Percentiles rank a stretch among this genome's conserved stretches.
Evolutionary conservation across 495 filamentous ascomycete genomes (phyloP).

Genomic region (Halenospora varia): DNA sequence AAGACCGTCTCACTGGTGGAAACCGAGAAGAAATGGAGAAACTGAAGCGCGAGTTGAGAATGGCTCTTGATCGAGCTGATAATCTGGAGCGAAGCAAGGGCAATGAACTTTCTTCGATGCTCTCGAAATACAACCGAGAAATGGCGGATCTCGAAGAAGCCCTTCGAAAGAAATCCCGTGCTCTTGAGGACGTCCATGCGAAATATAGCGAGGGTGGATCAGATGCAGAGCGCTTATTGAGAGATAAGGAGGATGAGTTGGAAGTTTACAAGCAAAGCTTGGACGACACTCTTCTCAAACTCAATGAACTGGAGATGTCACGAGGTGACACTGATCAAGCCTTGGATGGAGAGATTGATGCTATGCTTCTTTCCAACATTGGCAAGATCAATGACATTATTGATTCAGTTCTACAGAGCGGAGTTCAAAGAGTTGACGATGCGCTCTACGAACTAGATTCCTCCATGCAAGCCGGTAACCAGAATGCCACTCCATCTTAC

Average conservation of each 20-base stretch:
- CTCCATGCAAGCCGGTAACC: conserved; percentile 96
- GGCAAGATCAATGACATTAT: conserved; percentile 97
- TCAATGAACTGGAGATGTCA: conserved; percentile 71
- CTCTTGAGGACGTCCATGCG: conserved; percentile 76
- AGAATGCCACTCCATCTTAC: conserved; percentile 94
- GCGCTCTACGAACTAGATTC: conserved; percentile 96
- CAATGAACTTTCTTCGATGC: conserved; percentile 87
- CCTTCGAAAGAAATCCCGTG: conserved; percentile 80
- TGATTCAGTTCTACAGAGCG: conserved; percentile 91
- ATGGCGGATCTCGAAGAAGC: conserved; percentile 95
- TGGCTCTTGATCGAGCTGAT: conserved; percentile 88
- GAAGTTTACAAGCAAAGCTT: conserved; percentile 95
- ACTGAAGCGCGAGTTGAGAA: conserved; percentile 90
- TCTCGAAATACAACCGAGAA: conserved; percentile 93
- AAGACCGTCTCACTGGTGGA: conserved; percentile 76
- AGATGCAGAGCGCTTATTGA: conserved; percentile 77
- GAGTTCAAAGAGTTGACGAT: conserved; percentile 92
- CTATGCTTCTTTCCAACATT: conserved; percentile 75
- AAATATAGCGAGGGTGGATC: conserved; percentile 76
- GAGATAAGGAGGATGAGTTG: conserved; percentile 94
- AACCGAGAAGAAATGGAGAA: conserved; percentile 95
- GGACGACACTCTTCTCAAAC: conserved; percentile 88
- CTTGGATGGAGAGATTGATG: conserved; percentile 87
- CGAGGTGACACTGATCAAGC: conserved; percentile 75
- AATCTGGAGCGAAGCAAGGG: conserved; percentile 91